Evolutionary conservation across 164 flowering plant species (phyloP).

Genomic region (Magnolia officinalis): DNA sequence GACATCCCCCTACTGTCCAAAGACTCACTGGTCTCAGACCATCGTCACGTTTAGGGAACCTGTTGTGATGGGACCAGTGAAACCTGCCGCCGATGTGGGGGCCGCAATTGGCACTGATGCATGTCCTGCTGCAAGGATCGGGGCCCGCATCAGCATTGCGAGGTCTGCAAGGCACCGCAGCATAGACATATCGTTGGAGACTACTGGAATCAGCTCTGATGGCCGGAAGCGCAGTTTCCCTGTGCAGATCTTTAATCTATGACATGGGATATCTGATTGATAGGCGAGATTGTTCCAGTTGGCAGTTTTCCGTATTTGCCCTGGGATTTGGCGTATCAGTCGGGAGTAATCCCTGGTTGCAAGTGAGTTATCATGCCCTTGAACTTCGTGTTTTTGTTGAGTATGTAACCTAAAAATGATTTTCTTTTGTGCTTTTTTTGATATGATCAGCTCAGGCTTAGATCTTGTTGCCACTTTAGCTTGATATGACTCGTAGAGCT

Average conservation of each 20-base stretch:
- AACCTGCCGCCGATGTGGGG: slow-evolving; percentile 11
- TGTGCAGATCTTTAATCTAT: slow-evolving; percentile 62
- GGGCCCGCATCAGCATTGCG: slow-evolving; percentile 73
- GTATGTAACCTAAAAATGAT: too few species aligned
- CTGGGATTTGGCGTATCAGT: not conserved
- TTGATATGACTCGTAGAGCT: too few species aligned
- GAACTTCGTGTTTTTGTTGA: too few species aligned
- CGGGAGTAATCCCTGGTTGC: too few species aligned
- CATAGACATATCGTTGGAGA: slow-evolving; percentile 86
- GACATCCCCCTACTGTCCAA: slow-evolving; percentile 77
- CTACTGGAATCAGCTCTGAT: slow-evolving; percentile 37
- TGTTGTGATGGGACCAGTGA: slow-evolving; percentile 43
- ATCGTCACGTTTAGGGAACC: slow-evolving; percentile 83
- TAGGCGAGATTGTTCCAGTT: not conserved
- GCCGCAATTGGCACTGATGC: slow-evolving; percentile 43
- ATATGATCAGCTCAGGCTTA: too few species aligned
- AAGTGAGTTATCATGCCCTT: too few species aligned
- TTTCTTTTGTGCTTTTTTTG: too few species aligned
- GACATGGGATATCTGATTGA: not conserved
- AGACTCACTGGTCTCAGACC: slow-evolving; percentile 95
- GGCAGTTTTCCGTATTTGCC: not conserved
- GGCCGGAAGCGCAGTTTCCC: slow-evolving; percentile 65
- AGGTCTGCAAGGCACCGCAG: slow-evolving; percentile 75
- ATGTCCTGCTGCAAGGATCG: slow-evolving; percentile 56
- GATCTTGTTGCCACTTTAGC: too few species aligned